A percentile compares a stretch with the other conserved stretches of the same genome.
These are phyloP conservation scores for Centaurea solstitialis DNA, from an alignment of 129 eudicot species.

Conservation along the genomic window DNA sequence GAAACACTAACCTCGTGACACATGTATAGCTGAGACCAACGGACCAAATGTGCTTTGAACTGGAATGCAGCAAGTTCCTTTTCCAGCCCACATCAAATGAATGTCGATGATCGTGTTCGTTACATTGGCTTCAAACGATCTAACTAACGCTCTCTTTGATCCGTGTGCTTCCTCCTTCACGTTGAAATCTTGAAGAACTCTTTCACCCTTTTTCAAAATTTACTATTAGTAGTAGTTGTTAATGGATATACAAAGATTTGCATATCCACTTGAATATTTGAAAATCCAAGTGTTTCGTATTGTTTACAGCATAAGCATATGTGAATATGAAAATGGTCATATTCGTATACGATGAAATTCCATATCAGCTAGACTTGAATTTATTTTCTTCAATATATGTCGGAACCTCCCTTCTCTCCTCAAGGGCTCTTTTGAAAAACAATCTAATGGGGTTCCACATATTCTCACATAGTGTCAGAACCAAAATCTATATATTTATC, in stretches of 20 bases:
- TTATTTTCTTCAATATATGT: background rate
- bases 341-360: background rate
- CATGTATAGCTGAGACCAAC: conserved; percentile 63
- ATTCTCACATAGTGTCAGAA: too few species aligned
- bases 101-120: conserved; percentile 60
- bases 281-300: too few species aligned
- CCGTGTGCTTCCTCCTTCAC: conserved; percentile 53
- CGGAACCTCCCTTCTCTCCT: background rate
- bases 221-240: background rate
- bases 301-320: background rate
- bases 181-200: conserved; percentile 63
- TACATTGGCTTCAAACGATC: conserved; percentile 49
- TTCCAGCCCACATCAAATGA: conserved; percentile 75
- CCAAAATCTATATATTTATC: too few species aligned
- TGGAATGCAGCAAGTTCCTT: conserved; percentile 80
- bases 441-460: too few species aligned
- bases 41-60: conserved; percentile 75
- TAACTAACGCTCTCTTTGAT: conserved; percentile 53
- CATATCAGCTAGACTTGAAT: background rate
- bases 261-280: background rate
- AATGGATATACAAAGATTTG: background rate
- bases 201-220: conserved; percentile 50
- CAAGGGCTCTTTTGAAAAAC: too few species aligned
- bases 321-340: background rate
- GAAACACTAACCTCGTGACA: conserved; percentile 53